These are phyloP conservation scores for Viridothelium virens DNA, from an alignment of 495 filamentous ascomycete genomes.

Conservation along the genomic window DNA sequence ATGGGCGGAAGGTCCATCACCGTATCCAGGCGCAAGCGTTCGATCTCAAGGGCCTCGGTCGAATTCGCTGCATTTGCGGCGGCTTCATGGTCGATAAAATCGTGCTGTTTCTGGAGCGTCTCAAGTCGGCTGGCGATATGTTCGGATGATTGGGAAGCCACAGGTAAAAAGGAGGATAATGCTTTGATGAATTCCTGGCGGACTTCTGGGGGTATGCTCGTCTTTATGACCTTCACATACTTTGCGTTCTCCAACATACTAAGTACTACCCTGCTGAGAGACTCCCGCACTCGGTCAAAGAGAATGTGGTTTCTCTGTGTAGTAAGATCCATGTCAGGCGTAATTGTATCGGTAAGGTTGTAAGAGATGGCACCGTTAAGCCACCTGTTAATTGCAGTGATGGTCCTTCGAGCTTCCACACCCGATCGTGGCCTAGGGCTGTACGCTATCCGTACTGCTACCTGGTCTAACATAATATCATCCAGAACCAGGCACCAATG, in stretches of 20 bases:
- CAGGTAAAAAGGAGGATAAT: not conserved
- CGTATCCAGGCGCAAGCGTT: slow-evolving; percentile 23
- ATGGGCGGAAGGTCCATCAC: slow-evolving; percentile 59
- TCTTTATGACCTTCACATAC: no score
- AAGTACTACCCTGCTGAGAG: not conserved
- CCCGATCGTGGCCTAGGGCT: not conserved
- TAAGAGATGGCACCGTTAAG: not conserved
- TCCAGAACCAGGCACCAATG: not conserved
- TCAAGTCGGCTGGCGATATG: not conserved
- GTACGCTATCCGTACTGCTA: not conserved
- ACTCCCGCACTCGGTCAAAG: not conserved
- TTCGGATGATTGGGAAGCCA: not conserved
- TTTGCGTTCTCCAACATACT: not conserved
- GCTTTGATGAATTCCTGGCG: not conserved
- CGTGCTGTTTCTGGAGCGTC: not conserved
- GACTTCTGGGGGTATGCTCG: not conserved
- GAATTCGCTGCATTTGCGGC: not conserved
- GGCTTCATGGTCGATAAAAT: not conserved
- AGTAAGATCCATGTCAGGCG: not conserved
- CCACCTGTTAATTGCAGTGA: not conserved
- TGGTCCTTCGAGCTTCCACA: not conserved
- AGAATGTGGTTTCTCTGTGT: not conserved
- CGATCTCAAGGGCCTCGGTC: not conserved
- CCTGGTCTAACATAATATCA: not conserved
- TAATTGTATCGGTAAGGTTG: not conserved